Base-by-base conservation (phyloP, 2,329 filamentous ascomycete genomes). In the Cryphonectria nitschkei region DNA sequence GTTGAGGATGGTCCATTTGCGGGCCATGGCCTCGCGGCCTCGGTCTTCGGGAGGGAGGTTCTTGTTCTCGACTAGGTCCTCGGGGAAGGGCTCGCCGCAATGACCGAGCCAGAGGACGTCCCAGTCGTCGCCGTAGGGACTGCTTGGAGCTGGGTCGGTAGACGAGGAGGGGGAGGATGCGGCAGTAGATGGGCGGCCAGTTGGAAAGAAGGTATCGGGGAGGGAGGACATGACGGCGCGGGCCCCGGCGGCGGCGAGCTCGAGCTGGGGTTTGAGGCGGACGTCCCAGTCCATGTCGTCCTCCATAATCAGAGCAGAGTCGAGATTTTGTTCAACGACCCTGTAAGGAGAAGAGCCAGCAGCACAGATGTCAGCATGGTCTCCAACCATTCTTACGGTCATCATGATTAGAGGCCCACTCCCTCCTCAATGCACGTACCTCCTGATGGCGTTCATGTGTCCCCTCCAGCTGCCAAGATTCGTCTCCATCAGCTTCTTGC, bases 91-190 rank as follows among this genome's bases (percentile, higher is more conserved):
- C 60, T 78, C 79, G 50, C 82, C 82, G 74, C 85, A 87, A 71
- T 84, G 83, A 37, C 86, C 85, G 1, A 87, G 78, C 84, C 85
- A 87, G 34, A 87, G 79, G 46, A 87, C 75, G 74, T 88, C 86
- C 86, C 85, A 88, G 71, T 82, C 77, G 67, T 82, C 80, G 14
- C 86, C 85, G 74, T 86, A 88, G 37, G 72, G 71, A 32, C 60
- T 70, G 11, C 2, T 9, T 75, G 32, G 70, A 22, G 52, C 67
- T 50, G 62, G 41, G n/a, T 7, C 19, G 5, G 77, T 50, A 13
- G 74, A 72, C 56, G 74, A 67, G 26, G 62, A 22, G 67, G 29
- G 60, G 56, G 67, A 69, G 8, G 60, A 62, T 32, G 64, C 11
- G n/a, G 46, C 41, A 34, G 54, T 52, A 19, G 70, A 71, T 3